Evolutionary conservation across 371 early-diverging fungal genomes (phyloP), one percentile per base, ranked within the genome.

Genomic region (Actinomucor elegans): DNA sequence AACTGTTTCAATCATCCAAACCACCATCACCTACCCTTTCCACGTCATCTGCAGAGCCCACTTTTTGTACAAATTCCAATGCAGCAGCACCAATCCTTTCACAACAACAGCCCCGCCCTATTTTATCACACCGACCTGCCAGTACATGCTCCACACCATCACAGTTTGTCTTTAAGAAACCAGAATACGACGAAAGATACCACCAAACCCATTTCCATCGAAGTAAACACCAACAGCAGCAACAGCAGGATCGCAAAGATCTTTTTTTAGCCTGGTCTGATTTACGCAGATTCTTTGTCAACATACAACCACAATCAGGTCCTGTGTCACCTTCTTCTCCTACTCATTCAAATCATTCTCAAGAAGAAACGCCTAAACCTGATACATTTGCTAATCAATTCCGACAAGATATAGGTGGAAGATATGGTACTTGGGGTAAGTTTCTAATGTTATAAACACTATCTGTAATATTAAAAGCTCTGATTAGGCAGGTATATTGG

Each of bases 401-500:
- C 34, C 28, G 59, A 24, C 55, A 63, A 37, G 59, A 63, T 42
- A 50, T 67, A 32, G 55, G 59, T 32, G 57, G 59, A 14, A 45
- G 43, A 37, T 67, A 67, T 42, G 67, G 67, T 4, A 63, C 65
- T 15, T 67, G 63, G 63, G 67, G 67, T 63, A 58, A 66, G 12
- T n/a, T n/a, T n/a, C n/a, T n/a, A n/a, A n/a, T n/a, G n/a, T n/a
- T n/a, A 20, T n/a, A 48, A 15, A 15, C 11, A 2, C 1, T 10
- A 21, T 3, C 7, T 21, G 12, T 15, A n/a, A 9, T 35, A 35
- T 14, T n/a, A n/a, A 20, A 12, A n/a, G n/a, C 10, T 31, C n/a
- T n/a, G 21, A 18, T 23, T 63, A 51, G 75, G 75, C 38, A 83
- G 79, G 52, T 79, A 83, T 31, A 78, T 88, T 32, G 89, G 89